Evolutionary conservation across 768 basidiomycete species (phyloP), one percentile per base, ranked within the genome.

Genomic region (Tremella yokohamensis): DNA sequence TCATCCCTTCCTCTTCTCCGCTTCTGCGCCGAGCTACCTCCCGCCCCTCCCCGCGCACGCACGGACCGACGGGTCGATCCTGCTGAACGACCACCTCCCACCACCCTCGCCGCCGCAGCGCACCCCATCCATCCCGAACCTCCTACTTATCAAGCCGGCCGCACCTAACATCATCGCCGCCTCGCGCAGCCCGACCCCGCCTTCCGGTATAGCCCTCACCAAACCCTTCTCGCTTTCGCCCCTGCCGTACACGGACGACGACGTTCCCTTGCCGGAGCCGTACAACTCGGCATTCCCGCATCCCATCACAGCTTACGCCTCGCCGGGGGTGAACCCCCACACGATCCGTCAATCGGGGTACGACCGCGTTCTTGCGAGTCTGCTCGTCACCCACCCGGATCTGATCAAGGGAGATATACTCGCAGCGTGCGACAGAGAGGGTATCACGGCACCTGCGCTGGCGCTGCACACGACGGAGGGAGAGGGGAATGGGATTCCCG

Each of bases 211-310:
- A n/a, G 58, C 63, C 7, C 42, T 49, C 8, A 70, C 69, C 29
- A 60, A 60, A 40, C 51, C 57, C 20, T 70, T 68, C 62, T 54
- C 63, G 13, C 54, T 65, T 19, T 40, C 39, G n/a, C 57, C 60
- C 6, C 66, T 55, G 3, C 64, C 64, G 0, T 71, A 64, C 48
- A 54, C 64, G 22, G 64, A 68, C 24, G 58, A 54, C 16, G 62
- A 63, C 38, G 55, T 68, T 15, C 68, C 70, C 2, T 48, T 59
- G 15, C 71, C 71, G 19, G 20, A 63, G 29, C 63, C 71, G 13
- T 73, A 73, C 65, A 70, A 73, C 48, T 20, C 54, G 1, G 66
- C 60, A 16, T 73, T 67, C 49, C 71, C 71, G 2, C 71, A 73
- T 61, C 71, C 71, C 18, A 38, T 73, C 26, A 65, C 68, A 8